Percentiles rank a stretch among this genome's conserved stretches.
These are phyloP conservation scores for Candida morakotiae DNA, from an alignment of 805 yeast species.

Conservation along the genomic window DNA sequence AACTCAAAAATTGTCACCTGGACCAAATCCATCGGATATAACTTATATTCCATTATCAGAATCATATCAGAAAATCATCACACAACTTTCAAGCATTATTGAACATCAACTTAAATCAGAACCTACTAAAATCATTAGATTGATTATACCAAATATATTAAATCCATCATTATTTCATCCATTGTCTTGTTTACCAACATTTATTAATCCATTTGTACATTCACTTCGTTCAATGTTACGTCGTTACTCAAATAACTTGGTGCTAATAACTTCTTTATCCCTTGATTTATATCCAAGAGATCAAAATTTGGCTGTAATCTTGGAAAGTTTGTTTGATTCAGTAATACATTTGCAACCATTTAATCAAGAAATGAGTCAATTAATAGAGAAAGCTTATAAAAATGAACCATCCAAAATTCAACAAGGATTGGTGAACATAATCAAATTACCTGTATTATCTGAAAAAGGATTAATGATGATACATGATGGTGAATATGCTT, in stretches of 20 bases:
- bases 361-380: constrained; percentile 63
- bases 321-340: constrained; percentile 60
- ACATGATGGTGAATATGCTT: constrained; percentile 69
- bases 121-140: constrained; percentile 49
- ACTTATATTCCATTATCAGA: constrained; percentile 44
- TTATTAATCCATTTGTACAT: constrained; percentile 58
- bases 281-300: constrained; percentile 62
- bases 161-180: constrained; percentile 75
- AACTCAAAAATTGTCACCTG: constrained; percentile 65
- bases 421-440: constrained; percentile 80
- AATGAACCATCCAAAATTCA: constrained; percentile 71
- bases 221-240: constrained; percentile 52
- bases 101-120: constrained; percentile 32
- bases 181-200: constrained; percentile 37
- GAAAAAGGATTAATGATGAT: constrained; percentile 79
- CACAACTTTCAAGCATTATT: constrained; percentile 41
- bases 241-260: constrained; percentile 41
- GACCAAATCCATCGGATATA: constrained; percentile 60
- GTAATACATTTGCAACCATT: constrained; percentile 78
- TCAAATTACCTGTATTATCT: constrained; percentile 67
- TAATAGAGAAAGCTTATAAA: constrained; percentile 65
- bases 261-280: constrained; percentile 54
- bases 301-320: constrained; percentile 40
- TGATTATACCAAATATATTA: constrained; percentile 72
- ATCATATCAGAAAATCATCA: constrained; percentile 19